A percentile compares a stretch with the other conserved stretches of the same genome.
These are phyloP conservation scores for Rhizopogon salebrosus DNA, from an alignment of 768 basidiomycete species.

Conservation along the genomic window DNA sequence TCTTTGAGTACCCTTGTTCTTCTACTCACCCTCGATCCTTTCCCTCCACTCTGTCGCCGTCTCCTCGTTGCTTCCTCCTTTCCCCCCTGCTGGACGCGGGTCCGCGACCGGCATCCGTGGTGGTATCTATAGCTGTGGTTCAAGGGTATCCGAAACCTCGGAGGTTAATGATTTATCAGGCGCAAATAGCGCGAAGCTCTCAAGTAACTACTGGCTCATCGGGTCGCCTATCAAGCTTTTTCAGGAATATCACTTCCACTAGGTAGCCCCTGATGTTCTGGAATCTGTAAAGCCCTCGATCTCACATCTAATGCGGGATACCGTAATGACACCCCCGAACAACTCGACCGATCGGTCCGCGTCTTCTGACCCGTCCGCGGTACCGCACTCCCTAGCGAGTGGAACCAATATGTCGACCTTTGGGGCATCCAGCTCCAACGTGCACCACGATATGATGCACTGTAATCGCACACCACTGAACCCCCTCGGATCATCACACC, in stretches of 20 bases:
- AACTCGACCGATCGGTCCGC: neutral
- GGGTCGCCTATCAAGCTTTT: neutral
- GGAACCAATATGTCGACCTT: neutral
- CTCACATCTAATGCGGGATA: neutral
- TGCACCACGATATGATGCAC: neutral
- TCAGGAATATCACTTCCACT: neutral
- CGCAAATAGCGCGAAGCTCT: neutral
- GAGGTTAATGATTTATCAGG: neutral
- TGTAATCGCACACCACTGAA: neutral
- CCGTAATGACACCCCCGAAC: neutral
- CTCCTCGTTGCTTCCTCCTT: constrained; percentile 10
- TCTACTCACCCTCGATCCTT: constrained; percentile 14
- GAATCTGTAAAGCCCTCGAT: neutral
- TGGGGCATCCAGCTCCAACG: neutral
- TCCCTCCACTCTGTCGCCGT: constrained; percentile 23
- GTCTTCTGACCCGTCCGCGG: neutral
- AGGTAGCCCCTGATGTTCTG: neutral
- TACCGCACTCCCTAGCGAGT: neutral
- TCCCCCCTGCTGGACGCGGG: constrained; percentile 17
- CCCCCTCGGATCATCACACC: neutral
- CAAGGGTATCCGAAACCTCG: neutral
- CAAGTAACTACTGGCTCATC: neutral
- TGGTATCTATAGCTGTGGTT: constrained; percentile 4
- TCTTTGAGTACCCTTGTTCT: constrained; percentile 12
- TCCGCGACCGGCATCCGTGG: constrained; percentile 16